phyloP scores from a whole-genome alignment of 1,139 yeast species.

The Lodderomyces jiufengensis region DNA sequence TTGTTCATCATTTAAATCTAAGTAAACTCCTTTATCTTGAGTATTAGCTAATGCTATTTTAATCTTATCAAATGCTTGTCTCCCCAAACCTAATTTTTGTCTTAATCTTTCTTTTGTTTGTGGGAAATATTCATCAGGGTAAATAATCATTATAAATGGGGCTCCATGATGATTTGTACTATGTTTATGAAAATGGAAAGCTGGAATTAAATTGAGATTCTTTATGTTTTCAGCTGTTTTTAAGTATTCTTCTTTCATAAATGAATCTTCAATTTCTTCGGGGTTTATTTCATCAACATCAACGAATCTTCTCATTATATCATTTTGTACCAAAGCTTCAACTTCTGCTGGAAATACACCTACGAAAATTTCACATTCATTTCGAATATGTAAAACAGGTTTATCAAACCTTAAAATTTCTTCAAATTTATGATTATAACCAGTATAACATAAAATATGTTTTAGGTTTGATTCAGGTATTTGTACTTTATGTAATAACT shows the following conservation, averaged over 20 bases:
- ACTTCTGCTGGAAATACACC: conserved; percentile 47
- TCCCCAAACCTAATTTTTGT: conserved; percentile 66
- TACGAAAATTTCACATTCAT: conserved; percentile 36
- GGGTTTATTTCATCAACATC: conserved; percentile 11
- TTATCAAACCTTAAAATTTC: conserved; percentile 38
- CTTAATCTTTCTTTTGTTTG: conserved; percentile 72
- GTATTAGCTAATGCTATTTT: conserved; percentile 56
- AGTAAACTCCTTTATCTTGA: conserved; percentile 40
- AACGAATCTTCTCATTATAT: conserved; percentile 31
- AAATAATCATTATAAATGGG: conserved; percentile 74
- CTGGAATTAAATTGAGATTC: conserved; percentile 41
- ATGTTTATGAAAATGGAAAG: conserved; percentile 74
- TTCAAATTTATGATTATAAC: conserved; percentile 39
- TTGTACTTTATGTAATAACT: conserved; percentile 54
- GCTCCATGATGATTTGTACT: conserved; percentile 75
- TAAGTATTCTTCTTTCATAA: conserved; percentile 25
- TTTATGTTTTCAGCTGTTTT: conserved; percentile 32
- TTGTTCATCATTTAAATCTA: conserved; percentile 55
- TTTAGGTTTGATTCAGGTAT: conserved; percentile 47
- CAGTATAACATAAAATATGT: conserved; percentile 59
- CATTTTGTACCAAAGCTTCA: conserved; percentile 35
- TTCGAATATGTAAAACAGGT: conserved; percentile 32
- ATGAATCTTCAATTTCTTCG: conserved; percentile 20
- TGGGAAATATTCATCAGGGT: conserved; percentile 59
- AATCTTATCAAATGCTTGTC: conserved; percentile 73